These are phyloP conservation scores for Hypoxylon cercidicola DNA, from an alignment of 495 filamentous ascomycete genomes.

Conservation along the genomic window DNA sequence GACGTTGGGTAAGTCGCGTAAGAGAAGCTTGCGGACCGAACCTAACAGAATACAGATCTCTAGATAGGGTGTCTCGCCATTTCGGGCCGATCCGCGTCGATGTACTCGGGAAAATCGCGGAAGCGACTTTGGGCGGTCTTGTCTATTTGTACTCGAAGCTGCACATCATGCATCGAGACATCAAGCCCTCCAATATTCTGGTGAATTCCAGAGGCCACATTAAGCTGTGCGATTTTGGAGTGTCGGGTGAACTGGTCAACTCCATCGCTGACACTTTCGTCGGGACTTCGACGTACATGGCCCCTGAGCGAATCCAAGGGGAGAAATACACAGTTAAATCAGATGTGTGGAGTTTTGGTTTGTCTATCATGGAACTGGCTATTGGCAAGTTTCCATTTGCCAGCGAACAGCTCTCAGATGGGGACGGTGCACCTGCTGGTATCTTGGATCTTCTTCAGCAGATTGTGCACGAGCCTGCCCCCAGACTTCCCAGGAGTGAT, in stretches of 20 bases:
- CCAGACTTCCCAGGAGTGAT: conserved; percentile 92
- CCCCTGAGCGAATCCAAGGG: conserved; percentile 95
- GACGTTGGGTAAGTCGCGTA: conserved; percentile 85
- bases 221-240: conserved; percentile 98
- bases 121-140: conserved; percentile 92
- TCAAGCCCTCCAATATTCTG: conserved; percentile 97
- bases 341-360: conserved; percentile 98
- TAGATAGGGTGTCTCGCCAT: conserved; percentile 91
- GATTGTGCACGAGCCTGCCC: conserved; percentile 96
- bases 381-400: conserved; percentile 96
- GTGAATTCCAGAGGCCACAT: conserved; percentile 94
- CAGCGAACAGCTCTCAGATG: conserved; percentile 71
- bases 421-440: conserved; percentile 83
- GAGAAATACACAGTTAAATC: conserved; percentile 97
- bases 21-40: background rate
- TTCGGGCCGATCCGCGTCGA: conserved; percentile 98
- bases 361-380: conserved; percentile 94
- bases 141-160: conserved; percentile 94
- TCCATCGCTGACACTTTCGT: conserved; percentile 98
- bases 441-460: conserved; percentile 96
- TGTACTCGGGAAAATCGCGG: conserved; percentile 97
- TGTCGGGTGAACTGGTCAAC: conserved; percentile 95
- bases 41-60: conserved; percentile 72
- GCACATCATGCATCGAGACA: conserved; percentile 98
- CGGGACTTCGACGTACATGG: conserved; percentile 99